These are phyloP conservation scores for Chaetomium strumarium DNA, from an alignment of 2,329 filamentous ascomycete genomes.

Conservation along the genomic window DNA sequence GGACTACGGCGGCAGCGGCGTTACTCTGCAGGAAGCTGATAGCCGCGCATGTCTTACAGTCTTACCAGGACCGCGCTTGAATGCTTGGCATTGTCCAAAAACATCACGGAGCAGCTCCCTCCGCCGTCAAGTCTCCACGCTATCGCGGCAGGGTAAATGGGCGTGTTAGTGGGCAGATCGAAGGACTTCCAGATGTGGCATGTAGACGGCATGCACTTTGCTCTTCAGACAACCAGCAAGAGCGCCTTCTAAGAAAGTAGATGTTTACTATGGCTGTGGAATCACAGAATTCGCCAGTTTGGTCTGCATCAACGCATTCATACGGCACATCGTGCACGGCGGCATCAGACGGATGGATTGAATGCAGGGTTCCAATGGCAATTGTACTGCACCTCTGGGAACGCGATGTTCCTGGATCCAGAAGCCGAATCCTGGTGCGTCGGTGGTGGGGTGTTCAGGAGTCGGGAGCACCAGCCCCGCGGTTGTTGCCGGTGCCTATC, in stretches of 20 bases:
- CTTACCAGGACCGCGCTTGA: conserved; percentile 2
- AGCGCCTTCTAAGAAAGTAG: too few species aligned
- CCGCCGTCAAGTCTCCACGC: conserved; percentile 1
- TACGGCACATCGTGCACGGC: neutral
- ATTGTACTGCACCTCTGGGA: neutral
- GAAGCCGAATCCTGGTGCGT: neutral
- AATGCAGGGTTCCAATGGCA: neutral
- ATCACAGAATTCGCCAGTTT: neutral
- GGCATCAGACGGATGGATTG: neutral
- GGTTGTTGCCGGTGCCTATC: neutral
- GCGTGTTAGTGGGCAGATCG: neutral
- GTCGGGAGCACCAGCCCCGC: conserved; percentile 5
- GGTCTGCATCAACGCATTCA: neutral
- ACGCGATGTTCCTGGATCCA: neutral
- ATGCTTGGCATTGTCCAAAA: neutral
- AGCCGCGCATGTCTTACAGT: neutral
- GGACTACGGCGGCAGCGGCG: neutral
- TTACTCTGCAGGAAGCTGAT: neutral
- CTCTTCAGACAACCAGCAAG: too few species aligned
- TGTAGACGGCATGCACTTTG: neutral
- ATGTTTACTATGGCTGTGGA: too few species aligned
- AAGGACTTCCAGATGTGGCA: neutral
- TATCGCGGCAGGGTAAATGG: conserved; percentile 9
- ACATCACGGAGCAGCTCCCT: neutral
- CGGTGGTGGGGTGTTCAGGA: neutral